Evolutionary conservation across 352 stramenopile genomes (phyloP), one percentile per base, ranked within the genome.

Genomic region (Phytophthora sp.): DNA sequence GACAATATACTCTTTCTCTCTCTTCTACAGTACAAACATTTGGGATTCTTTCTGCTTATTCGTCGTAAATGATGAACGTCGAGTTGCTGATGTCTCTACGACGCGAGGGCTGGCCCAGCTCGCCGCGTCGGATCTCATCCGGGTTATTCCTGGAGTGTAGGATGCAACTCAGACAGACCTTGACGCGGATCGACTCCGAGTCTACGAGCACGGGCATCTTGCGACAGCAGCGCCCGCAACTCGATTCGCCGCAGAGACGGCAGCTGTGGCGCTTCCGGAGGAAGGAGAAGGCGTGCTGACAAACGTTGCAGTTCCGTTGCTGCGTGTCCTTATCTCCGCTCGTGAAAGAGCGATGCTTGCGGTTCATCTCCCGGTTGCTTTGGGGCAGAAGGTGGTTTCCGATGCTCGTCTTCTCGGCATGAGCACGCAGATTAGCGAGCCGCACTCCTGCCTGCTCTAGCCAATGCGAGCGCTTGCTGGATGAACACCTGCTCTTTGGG

Each of bases 161-260:
- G 60, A 94, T 90, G 73, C 86, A 94, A 56, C 81, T 74, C 41
- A 94, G 60, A 61, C 86, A 94, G 27, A 92, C 83, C 21, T 87
- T 88, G 35, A 94, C 85, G 20, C 80, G 82, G 2, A 80, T 81
- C 11, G 79, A 87, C 50, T 82, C 72, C 0, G 76, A 62, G 21
- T 88, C 81, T 9, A 89, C 80, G 20, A 92, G 75, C 41, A 93
- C 76, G 2, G 86, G 74, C 60, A 92, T 78, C 52, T 92, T 92
- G 12, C 81, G 82, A 47, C 79, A 82, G 63, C 86, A 94, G 49
- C 84, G 80, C 23, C 86, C 79, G 46, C 86, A 94, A 16, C 65
- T 84, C 12, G 81, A 66, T 46, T 90, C 85, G 11, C 83, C 83
- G 49, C 86, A 94, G 26, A 93, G 69, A 7, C 84, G 84, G 62